Conservation (phyloP, 2,329 filamentous ascomycete genomes). For the Curvularia spicifera region DNA sequence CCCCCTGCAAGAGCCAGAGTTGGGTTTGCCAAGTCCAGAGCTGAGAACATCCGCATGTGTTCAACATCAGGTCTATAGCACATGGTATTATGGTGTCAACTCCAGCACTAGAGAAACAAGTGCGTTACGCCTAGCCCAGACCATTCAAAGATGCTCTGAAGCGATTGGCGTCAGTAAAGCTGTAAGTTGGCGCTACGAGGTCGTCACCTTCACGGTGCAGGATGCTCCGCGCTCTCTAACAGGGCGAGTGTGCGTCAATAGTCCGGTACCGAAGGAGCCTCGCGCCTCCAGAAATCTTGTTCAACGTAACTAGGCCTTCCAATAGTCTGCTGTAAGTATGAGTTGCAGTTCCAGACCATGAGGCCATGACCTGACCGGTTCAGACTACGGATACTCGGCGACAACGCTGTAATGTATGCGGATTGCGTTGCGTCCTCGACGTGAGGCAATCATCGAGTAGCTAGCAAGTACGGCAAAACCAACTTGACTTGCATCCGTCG, state of each 20-base stretch:
- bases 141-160: slow-evolving; percentile 29
- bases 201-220: slow-evolving; percentile 24
- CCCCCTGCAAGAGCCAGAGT: slow-evolving; percentile 36
- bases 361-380: slow-evolving; percentile 26
- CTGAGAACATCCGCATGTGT: slow-evolving; percentile 27
- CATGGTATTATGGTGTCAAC: slow-evolving; percentile 32
- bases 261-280: slow-evolving; percentile 25
- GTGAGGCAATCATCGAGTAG: slow-evolving; percentile 34
- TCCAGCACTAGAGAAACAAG: slow-evolving; percentile 28
- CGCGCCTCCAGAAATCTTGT: slow-evolving; percentile 16
- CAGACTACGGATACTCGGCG: slow-evolving; percentile 25
- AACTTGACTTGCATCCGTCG: slow-evolving; percentile 31
- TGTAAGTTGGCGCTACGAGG: slow-evolving; percentile 24
- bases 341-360: slow-evolving; percentile 15
- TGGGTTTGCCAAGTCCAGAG: slow-evolving; percentile 28
- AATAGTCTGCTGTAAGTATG: slow-evolving; percentile 13
- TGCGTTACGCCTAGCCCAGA: slow-evolving; percentile 22
- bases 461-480: slow-evolving; percentile 21
- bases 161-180: slow-evolving; percentile 32
- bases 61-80: slow-evolving; percentile 36
- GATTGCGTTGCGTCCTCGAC: slow-evolving; percentile 42
- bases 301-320: slow-evolving; percentile 8
- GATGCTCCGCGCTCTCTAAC: slow-evolving; percentile 33
- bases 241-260: slow-evolving; percentile 15
- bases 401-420: slow-evolving; percentile 32